Evolutionary conservation across 23 red algal species (phyloP).

Genomic region (Rhodosorus marinus): DNA sequence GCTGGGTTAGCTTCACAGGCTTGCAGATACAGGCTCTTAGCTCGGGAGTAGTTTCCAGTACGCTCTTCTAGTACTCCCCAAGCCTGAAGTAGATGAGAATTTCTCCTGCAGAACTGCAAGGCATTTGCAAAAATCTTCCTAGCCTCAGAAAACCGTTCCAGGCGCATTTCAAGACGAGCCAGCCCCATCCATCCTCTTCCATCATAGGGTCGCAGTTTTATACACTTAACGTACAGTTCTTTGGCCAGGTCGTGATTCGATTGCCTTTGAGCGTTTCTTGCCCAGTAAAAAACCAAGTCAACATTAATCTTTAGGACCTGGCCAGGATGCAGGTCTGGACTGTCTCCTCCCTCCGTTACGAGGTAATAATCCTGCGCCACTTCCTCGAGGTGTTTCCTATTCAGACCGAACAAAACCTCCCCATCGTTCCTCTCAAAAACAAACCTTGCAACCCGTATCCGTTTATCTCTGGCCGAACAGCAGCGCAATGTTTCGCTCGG

Average conservation of each 20-base stretch:
- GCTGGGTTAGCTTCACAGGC: constrained; percentile 12
- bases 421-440: too few species aligned
- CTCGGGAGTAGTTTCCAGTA: constrained; percentile 7
- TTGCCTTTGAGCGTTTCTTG: not conserved
- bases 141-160: constrained; percentile 1
- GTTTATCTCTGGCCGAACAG: too few species aligned
- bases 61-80: constrained; percentile 76
- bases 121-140: constrained; percentile 19
- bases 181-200: constrained; percentile 70
- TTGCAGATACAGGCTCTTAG: constrained; percentile 15
- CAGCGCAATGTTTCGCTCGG: too few species aligned
- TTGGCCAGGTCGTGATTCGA: not conserved
- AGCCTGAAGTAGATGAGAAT: constrained; percentile 65
- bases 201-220: constrained; percentile 28
- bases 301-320: constrained; percentile 10
- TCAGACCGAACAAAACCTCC: too few species aligned
- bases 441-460: too few species aligned
- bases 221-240: constrained; percentile 19
- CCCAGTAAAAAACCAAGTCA: constrained; percentile 6
- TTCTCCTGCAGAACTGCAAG: constrained; percentile 6
- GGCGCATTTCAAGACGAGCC: constrained; percentile 8
- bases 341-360: too few species aligned
- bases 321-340: too few species aligned
- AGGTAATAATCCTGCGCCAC: too few species aligned
- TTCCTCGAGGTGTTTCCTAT: too few species aligned